phyloP scores from a whole-genome alignment of 2,329 filamentous ascomycete genomes.

The Phialophora expanda region DNA sequence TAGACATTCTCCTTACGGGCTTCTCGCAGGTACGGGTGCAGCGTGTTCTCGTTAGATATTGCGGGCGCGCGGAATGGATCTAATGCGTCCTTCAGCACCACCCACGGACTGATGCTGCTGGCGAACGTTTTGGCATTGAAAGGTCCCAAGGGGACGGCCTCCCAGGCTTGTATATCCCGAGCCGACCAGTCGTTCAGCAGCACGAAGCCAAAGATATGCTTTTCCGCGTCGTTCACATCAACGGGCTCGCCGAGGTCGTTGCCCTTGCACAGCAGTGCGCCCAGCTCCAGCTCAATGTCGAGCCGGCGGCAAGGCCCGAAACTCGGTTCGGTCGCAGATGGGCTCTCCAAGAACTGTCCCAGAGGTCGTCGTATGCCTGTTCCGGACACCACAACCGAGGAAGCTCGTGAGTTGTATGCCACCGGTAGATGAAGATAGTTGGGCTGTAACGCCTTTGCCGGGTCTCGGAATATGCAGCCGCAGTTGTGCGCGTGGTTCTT shows the following conservation, averaged over 20 bases:
- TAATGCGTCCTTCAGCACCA: slow-evolving; percentile 75
- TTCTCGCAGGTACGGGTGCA: slow-evolving; percentile 69
- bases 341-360: slow-evolving; percentile 73
- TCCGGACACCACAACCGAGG: slow-evolving; percentile 60
- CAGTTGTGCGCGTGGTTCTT: slow-evolving; percentile 77
- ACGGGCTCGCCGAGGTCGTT: slow-evolving; percentile 61
- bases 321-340: slow-evolving; percentile 64
- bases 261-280: slow-evolving; percentile 70
- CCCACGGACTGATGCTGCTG: slow-evolving; percentile 77
- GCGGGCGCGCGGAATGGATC: slow-evolving; percentile 66
- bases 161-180: slow-evolving; percentile 80
- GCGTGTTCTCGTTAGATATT: slow-evolving; percentile 58
- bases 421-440: slow-evolving; percentile 71
- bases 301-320: slow-evolving; percentile 69
- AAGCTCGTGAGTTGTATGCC: slow-evolving; percentile 73
- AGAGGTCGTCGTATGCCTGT: slow-evolving; percentile 66
- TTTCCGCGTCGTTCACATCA: slow-evolving; percentile 66
- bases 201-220: slow-evolving; percentile 77
- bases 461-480: slow-evolving; percentile 42
- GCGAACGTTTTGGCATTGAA: slow-evolving; percentile 85
- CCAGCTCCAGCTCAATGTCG: slow-evolving; percentile 80
- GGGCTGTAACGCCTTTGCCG: slow-evolving; percentile 7
- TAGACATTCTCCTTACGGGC: slow-evolving; percentile 63
- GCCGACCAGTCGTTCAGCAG: slow-evolving; percentile 87
- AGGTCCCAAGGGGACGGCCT: slow-evolving; percentile 79